phyloP scores from a whole-genome alignment of 192 early-diverging fungal genomes.

The Helicostylum pulchrum region DNA sequence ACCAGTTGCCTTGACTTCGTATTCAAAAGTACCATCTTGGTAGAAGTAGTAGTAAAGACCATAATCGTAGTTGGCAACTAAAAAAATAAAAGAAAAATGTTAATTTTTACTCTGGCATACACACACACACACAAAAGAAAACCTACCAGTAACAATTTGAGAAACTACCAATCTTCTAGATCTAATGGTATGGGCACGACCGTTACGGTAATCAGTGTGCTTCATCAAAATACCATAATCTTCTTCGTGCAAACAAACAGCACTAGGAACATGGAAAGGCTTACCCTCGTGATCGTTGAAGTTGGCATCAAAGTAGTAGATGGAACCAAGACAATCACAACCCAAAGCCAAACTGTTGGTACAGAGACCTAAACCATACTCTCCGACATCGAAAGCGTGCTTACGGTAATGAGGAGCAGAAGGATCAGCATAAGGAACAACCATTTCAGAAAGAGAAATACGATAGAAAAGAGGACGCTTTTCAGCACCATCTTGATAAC shows the following conservation, averaged over 20 bases:
- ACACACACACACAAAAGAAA: conserved; percentile 6
- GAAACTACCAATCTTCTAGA: conserved; percentile 36
- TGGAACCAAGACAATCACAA: conserved; percentile 42
- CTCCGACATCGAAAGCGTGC: conserved; percentile 44
- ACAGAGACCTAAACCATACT: conserved; percentile 42
- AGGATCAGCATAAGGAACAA: conserved; percentile 40
- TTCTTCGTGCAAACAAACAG: conserved; percentile 42
- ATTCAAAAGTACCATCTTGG: conserved; percentile 42
- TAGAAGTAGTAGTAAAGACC: conserved; percentile 42
- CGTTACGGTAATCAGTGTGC: conserved; percentile 41
- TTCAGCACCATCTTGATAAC: conserved; percentile 37
- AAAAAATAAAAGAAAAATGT: conserved; percentile 8
- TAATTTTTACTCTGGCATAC: not conserved
- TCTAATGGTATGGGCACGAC: conserved; percentile 36
- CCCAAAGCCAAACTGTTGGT: conserved; percentile 38
- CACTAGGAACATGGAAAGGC: conserved; percentile 36
- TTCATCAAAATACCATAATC: conserved; percentile 39
- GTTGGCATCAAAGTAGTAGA: conserved; percentile 40
- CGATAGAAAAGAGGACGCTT: conserved; percentile 39
- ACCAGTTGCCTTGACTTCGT: conserved; percentile 43
- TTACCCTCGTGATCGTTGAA: conserved; percentile 37
- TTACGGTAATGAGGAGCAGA: conserved; percentile 30
- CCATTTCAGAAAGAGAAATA: conserved; percentile 42
- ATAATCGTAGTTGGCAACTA: conserved; percentile 44
- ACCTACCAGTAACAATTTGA: conserved; percentile 39